Percentiles rank a stretch among this genome's conserved stretches.
Conservation (phyloP, 148 eudicot genomes). For the Vaccinium myrtillus region DNA sequence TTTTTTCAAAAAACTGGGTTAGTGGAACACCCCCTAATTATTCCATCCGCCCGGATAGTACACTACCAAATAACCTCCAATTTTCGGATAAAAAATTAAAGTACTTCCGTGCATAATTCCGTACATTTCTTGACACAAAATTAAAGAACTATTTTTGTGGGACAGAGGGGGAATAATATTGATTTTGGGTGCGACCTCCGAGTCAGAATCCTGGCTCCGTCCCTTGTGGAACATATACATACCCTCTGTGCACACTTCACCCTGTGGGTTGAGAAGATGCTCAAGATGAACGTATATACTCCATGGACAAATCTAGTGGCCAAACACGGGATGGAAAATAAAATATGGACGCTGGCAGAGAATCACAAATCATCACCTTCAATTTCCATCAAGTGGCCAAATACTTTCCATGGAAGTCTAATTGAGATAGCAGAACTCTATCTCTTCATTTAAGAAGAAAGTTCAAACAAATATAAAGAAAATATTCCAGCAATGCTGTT, state of each 20-base stretch:
- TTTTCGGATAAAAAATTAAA: no score
- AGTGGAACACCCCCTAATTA: no score
- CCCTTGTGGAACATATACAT: background rate
- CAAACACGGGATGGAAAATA: background rate
- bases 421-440: background rate
- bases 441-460: background rate
- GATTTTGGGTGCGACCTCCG: no score
- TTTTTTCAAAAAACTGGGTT: no score
- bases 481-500: background rate
- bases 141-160: no score
- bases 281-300: background rate
- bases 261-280: background rate
- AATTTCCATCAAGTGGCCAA: background rate
- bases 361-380: background rate
- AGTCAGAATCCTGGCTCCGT: no score
- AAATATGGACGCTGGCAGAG: background rate
- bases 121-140: no score
- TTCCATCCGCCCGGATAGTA: no score
- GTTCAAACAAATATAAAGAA: background rate
- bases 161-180: no score
- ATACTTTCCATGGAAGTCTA: background rate
- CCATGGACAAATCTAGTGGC: background rate
- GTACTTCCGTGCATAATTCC: no score
- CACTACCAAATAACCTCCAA: no score
- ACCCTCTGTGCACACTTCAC: background rate